Evolutionary conservation across 352 stramenopile species (phyloP).

Genomic region (Thraustochytrium striatum): DNA sequence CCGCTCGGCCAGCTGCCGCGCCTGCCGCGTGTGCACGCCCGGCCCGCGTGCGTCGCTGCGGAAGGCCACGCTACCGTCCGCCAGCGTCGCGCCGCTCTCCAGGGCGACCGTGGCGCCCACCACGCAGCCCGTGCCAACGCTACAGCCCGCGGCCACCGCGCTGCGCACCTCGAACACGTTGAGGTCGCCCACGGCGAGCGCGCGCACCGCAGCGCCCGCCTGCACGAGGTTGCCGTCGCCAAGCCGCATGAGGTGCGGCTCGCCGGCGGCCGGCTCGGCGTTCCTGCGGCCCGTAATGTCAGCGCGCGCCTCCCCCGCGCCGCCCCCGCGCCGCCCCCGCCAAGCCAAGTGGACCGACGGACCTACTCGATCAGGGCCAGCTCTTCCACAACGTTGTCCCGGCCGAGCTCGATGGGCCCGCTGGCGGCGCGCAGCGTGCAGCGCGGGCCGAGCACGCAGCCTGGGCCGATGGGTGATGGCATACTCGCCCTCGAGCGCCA

Average conservation of each 20-base stretch:
- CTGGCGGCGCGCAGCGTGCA: neutral
- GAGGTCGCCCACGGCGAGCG: neutral
- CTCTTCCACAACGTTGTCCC: slow-evolving; percentile 19
- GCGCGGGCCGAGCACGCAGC: slow-evolving; percentile 20
- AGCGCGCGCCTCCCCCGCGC: neutral
- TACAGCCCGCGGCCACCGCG: neutral
- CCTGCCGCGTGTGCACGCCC: slow-evolving; percentile 7
- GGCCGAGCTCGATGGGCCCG: neutral
- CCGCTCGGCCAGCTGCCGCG: neutral
- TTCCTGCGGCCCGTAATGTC: neutral
- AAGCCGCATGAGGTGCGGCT: neutral
- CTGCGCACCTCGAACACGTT: slow-evolving; percentile 18
- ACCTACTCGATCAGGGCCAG: slow-evolving; percentile 29
- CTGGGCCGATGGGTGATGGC: slow-evolving; percentile 1
- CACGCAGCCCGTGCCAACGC: slow-evolving; percentile 4
- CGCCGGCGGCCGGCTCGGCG: neutral
- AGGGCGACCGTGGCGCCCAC: slow-evolving; percentile 6
- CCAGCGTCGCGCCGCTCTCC: neutral
- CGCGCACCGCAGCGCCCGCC: neutral
- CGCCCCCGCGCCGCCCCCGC: neutral
- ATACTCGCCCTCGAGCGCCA: too few species aligned
- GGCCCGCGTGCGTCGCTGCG: neutral
- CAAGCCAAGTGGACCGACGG: neutral
- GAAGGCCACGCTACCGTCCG: neutral
- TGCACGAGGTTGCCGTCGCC: slow-evolving; percentile 4